These are phyloP conservation scores for Neoboletus magnificus DNA, from an alignment of 768 basidiomycete genomes.

Conservation along the genomic window DNA sequence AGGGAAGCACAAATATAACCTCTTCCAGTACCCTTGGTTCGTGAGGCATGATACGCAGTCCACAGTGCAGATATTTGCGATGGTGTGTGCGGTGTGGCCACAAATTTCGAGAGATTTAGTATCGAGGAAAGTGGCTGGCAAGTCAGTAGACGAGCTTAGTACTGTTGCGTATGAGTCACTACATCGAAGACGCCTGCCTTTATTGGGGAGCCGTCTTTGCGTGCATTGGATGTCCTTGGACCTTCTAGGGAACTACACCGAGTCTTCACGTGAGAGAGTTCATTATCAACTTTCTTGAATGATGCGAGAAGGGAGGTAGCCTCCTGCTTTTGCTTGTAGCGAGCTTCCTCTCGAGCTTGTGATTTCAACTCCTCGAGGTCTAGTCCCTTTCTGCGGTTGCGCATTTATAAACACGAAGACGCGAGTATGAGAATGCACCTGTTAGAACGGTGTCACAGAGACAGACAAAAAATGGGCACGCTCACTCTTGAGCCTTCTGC, in stretches of 20 bases:
- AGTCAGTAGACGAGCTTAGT: neutral
- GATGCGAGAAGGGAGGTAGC: constrained; percentile 11
- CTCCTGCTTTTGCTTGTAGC: constrained; percentile 30
- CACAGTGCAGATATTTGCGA: constrained; percentile 80
- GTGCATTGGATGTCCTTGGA: constrained; percentile 19
- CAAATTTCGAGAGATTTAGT: constrained; percentile 69
- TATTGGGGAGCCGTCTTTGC: constrained; percentile 67
- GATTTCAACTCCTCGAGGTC: constrained; percentile 36
- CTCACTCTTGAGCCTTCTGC: constrained; percentile 63
- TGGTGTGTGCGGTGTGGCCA: constrained; percentile 64
- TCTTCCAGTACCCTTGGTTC: constrained; percentile 75
- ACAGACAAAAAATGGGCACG: constrained; percentile 12
- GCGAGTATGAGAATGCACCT: constrained; percentile 9
- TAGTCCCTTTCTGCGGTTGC: constrained; percentile 41
- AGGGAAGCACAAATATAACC: constrained; percentile 85
- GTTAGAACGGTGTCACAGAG: constrained; percentile 15
- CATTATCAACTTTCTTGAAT: constrained; percentile 10
- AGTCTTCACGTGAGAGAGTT: constrained; percentile 6
- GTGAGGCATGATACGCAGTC: constrained; percentile 84
- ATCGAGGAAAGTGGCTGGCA: constrained; percentile 75
- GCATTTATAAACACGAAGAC: constrained; percentile 2
- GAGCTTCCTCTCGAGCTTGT: constrained; percentile 29
- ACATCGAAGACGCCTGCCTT: constrained; percentile 41
- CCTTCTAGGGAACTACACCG: neutral
- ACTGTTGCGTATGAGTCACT: neutral